A percentile compares a stretch with the other conserved stretches of the same genome.
phyloP scores from a whole-genome alignment of 169 alveolate genomes.

The Miamiensis avidus region DNA sequence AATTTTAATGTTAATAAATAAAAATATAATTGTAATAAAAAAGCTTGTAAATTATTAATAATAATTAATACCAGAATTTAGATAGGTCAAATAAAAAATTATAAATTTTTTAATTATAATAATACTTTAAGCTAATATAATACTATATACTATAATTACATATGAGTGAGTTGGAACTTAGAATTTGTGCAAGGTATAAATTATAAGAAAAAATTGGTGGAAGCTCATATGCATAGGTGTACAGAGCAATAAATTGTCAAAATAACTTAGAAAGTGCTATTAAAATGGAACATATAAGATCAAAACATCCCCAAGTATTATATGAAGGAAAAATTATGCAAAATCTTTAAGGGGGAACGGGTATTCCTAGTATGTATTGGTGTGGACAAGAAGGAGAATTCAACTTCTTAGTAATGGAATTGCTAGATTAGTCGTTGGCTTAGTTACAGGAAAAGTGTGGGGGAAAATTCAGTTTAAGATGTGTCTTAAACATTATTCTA shows the following conservation, averaged over 20 bases:
- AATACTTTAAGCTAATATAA: no score
- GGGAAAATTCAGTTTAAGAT: conserved; percentile 55
- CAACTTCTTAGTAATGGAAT: conserved; percentile 86
- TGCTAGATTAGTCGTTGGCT: conserved; percentile 75
- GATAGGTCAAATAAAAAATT: no score
- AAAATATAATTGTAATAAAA: no score
- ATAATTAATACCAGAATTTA: no score
- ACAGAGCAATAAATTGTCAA: not conserved
- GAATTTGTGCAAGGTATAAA: not conserved
- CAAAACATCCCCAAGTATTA: conserved; percentile 49
- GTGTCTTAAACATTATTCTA: conserved; percentile 50
- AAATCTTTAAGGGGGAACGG: conserved; percentile 49
- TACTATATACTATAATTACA: no score
- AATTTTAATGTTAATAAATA: no score
- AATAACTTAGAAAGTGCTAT: conserved; percentile 41
- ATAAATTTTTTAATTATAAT: no score
- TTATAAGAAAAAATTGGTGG: not conserved
- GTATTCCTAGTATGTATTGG: conserved; percentile 97
- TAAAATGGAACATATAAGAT: conserved; percentile 45
- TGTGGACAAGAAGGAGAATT: conserved; percentile 99
- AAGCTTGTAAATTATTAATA: no score
- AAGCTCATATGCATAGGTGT: not conserved
- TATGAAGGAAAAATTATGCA: conserved; percentile 35
- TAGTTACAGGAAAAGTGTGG: conserved; percentile 59
- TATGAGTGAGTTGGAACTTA: not conserved